Evolutionary conservation across 2,329 filamentous ascomycete species (phyloP), one percentile per base, ranked within the genome.

Genomic region (Ambrosiella xylebori): DNA sequence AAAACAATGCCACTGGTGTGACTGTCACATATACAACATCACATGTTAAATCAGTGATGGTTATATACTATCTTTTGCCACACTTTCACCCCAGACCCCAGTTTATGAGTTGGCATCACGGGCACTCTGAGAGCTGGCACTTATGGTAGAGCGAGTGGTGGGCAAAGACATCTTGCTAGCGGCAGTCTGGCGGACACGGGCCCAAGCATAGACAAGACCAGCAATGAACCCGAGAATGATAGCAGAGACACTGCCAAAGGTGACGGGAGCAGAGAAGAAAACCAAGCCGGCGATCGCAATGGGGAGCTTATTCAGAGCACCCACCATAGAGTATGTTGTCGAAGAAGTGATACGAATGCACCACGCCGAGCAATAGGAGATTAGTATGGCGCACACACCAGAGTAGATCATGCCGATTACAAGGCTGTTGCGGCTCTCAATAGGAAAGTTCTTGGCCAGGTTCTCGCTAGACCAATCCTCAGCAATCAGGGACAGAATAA

Each of bases 281-380:
- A 98, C 72, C 45, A 98, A 79, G 36, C 93, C 93, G 63, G 85
- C 91, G 64, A 98, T 71, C 58, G 93, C 93, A 65, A 98, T 90
- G 47, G 93, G 93, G 38, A 98, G 83, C 77, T 98, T 98, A 79
- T 98, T 98, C 66, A 98, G 77, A 15, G 91, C 88, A 62, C 93
- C 93, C 59, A 97, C 93, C 91, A 98, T 97, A 37, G 88, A 95
- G 76, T 97, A 98, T 1, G 93, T 98, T 7, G 93, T 98, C 15
- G 90, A 96, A 0, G 90, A 95, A 7, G 93, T 97, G 63, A 95
- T 87, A 64, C 93, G 90, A 63, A 98, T 94, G 69, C 93, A 97
- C 93, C 93, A 98, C 41, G 93, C 93, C 13, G 91, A 96, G 68
- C 89, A 94, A 78, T 98, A 98, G n/a, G 91, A 97, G 71, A 98